Evolutionary conservation across 139 green algal species (phyloP).

Genomic region (Yamagishiella unicocca): DNA sequence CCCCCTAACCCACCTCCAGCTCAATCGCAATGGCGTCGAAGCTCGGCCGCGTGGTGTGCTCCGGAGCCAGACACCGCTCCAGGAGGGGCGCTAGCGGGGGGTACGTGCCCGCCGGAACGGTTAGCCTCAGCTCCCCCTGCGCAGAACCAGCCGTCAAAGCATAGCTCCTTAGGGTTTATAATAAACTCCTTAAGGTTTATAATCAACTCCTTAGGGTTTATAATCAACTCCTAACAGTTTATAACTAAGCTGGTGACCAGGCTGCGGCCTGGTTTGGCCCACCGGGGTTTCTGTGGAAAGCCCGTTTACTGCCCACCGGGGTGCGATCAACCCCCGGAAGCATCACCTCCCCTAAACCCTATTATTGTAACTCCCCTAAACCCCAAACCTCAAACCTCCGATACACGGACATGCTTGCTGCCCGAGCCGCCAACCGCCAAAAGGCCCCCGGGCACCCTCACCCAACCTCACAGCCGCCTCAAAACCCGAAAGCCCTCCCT

Average conservation of each 20-base stretch:
- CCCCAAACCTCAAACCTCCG: neutral
- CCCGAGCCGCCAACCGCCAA: neutral
- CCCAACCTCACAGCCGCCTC: neutral
- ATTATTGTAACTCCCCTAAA: neutral
- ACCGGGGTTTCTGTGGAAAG: neutral
- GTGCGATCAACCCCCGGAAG: neutral
- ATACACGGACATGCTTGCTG: neutral
- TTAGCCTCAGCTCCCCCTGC: slow-evolving; percentile 25
- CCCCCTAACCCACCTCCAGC: slow-evolving; percentile 19
- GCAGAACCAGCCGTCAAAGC: neutral
- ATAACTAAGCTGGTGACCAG: neutral
- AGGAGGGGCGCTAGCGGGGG: neutral
- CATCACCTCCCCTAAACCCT: neutral
- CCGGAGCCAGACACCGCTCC: slow-evolving; percentile 3
- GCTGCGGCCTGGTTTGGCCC: neutral
- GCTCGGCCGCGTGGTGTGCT: neutral
- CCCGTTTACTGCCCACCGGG: neutral
- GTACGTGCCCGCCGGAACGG: neutral
- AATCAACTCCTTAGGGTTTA: neutral
- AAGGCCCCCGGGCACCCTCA: neutral
- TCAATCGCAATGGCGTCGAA: neutral
- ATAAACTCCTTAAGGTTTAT: neutral
- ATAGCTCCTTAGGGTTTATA: neutral
- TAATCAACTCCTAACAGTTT: neutral
- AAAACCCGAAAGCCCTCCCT: neutral